These are phyloP conservation scores for Fusarium hostae DNA, from an alignment of 2,329 filamentous ascomycete species.

Conservation along the genomic window DNA sequence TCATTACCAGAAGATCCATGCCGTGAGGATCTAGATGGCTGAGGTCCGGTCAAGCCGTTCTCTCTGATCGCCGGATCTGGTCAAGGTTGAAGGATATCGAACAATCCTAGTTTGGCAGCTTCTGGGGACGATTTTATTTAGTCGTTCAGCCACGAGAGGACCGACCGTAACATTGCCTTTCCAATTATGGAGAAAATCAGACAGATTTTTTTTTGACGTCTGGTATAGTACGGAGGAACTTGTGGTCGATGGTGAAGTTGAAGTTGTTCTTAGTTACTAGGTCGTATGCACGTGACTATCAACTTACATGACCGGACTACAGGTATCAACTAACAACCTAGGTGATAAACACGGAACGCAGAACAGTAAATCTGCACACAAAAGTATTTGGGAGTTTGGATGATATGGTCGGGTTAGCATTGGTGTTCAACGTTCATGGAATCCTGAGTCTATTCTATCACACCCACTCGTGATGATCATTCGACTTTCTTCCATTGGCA, in stretches of 20 bases:
- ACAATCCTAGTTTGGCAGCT: conserved; percentile 6
- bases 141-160: conserved; percentile 5
- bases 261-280: not conserved
- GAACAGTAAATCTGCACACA: not conserved
- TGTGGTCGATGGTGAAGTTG: not conserved
- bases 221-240: not conserved
- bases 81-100: conserved; percentile 20
- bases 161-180: not conserved
- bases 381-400: not conserved
- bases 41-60: conserved; percentile 21
- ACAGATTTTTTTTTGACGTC: not conserved
- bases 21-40: conserved; percentile 18
- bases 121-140: conserved; percentile 1
- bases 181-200: not conserved
- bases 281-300: conserved; percentile 15
- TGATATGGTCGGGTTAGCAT: not conserved
- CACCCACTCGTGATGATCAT: not conserved
- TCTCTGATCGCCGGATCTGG: conserved; percentile 32
- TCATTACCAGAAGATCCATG: not conserved
- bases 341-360: not conserved
- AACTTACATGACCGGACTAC: not conserved
- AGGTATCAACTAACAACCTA: not conserved
- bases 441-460: not conserved
- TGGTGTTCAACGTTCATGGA: not conserved
- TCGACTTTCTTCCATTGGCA: not conserved